Evolutionary conservation across 306 rosid species (phyloP), one percentile per base, ranked within the genome.

Genomic region (Corylus avellana): DNA sequence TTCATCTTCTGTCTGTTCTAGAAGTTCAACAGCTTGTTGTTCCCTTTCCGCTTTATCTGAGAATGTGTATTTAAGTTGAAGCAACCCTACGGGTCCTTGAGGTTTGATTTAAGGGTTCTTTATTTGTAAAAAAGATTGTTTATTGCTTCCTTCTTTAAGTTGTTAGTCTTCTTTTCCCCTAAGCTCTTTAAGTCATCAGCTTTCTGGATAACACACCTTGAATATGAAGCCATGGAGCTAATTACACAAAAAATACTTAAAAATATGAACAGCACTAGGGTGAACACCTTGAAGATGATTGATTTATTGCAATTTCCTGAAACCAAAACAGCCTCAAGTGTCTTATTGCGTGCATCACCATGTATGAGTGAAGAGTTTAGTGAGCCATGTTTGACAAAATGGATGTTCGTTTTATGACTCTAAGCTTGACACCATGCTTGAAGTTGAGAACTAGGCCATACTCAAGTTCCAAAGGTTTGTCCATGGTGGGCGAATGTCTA

Each of bases 361-460:
- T 53, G 75, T 62, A 12, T 53, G 42, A 37, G 58, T 46, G 11
- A 49, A 44, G 17, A n/a, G 42, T 55, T n/a, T 42, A 16, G 82
- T 32, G 2, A 74, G 63, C 56, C 29, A 48, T 54, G 56, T 44
- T 53, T 39, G 17, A 35, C 39, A 5, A 50, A 47, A 51, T 12
- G 1, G 70, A 78, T 72, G 78, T 75, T 63, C 99, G 83, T 64
- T 82, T 89, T 9, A 88, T 79, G 69, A 78, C 90, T 62, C 84
- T 81, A 71, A 93, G 92, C 87, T 93, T 93, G 82, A 93, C 90
- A 35, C 97, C 97, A 56, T 89, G 81, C 87, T 87, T 95, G 93
- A 91, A 95, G 88, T 90, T 95, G 81, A 93, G 93, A 84, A 95
- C 87, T 22, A 95, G 84, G 77, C 99, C 99, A 77, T 84, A 95